phyloP scores from a whole-genome alignment of 2,329 filamentous ascomycete genomes.

The Ceratocystis huliohia region DNA sequence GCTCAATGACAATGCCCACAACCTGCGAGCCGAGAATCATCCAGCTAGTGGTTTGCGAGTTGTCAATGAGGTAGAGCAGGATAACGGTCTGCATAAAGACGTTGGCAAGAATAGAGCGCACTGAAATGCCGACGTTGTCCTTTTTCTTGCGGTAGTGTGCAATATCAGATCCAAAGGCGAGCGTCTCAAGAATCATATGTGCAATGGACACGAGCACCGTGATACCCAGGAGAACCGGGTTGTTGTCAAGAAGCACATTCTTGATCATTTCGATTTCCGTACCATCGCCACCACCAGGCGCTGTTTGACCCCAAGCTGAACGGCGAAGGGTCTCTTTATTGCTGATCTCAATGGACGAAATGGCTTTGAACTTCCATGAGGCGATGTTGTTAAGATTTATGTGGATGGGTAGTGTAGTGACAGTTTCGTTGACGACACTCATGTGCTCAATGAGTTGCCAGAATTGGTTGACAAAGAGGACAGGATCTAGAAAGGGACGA shows the following conservation, averaged over 20 bases:
- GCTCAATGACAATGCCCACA: slow-evolving; percentile 56
- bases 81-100: slow-evolving; percentile 96
- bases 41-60: slow-evolving; percentile 95
- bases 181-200: slow-evolving; percentile 88
- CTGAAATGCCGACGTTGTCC: slow-evolving; percentile 91
- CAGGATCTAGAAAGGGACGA: slow-evolving; percentile 40
- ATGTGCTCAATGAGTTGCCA: slow-evolving; percentile 92
- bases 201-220: slow-evolving; percentile 75
- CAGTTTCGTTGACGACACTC: slow-evolving; percentile 81
- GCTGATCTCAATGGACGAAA: slow-evolving; percentile 74
- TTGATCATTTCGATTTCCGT: slow-evolving; percentile 96
- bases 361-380: slow-evolving; percentile 80
- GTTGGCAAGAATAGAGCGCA: slow-evolving; percentile 90
- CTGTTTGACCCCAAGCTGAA: slow-evolving; percentile 58
- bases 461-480: slow-evolving; percentile 89
- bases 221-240: slow-evolving; percentile 75
- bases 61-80: slow-evolving; percentile 93
- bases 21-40: slow-evolving; percentile 95
- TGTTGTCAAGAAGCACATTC: slow-evolving; percentile 85
- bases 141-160: slow-evolving; percentile 99
- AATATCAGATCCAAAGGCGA: slow-evolving; percentile 96
- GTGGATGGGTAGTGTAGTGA: slow-evolving; percentile 66
- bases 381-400: slow-evolving; percentile 71
- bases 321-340: slow-evolving; percentile 71
- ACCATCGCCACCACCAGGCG: slow-evolving; percentile 72